phyloP scores from a whole-genome alignment of 2,329 filamentous ascomycete species.

The Herpotrichia juniperi region DNA sequence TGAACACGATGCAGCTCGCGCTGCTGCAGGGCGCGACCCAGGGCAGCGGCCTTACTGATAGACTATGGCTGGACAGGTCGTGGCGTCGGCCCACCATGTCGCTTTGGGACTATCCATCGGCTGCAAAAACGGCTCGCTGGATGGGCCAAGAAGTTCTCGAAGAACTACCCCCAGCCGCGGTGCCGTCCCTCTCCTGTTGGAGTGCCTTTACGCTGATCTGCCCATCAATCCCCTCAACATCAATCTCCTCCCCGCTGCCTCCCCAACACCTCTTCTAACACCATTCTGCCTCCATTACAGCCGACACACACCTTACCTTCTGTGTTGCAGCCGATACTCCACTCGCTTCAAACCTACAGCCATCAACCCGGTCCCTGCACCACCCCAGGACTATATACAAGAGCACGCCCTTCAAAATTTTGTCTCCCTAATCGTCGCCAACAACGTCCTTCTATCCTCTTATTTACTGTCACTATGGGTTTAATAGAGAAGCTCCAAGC shows the following conservation, averaged over 20 bases:
- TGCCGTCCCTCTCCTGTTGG: too few species aligned
- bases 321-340: conserved; percentile 7
- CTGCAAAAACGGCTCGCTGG: conserved; percentile 1
- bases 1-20: too few species aligned
- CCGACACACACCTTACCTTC: conserved; percentile 6
- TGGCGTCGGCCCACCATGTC: too few species aligned
- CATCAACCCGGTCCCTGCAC: conserved; percentile 22
- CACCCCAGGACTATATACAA: conserved; percentile 21
- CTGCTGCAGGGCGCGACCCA: too few species aligned
- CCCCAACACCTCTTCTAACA: conserved; percentile 4
- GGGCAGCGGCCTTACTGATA: too few species aligned
- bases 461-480: conserved; percentile 37
- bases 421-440: too few species aligned
- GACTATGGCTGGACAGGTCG: too few species aligned
- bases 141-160: too few species aligned
- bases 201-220: not conserved
- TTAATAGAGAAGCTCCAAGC: conserved; percentile 49
- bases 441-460: conserved; percentile 5
- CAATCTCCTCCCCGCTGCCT: not conserved
- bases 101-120: too few species aligned
- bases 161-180: conserved; percentile 1
- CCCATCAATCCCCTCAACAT: too few species aligned
- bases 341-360: conserved; percentile 28
- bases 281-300: conserved; percentile 3
- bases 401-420: conserved; percentile 8